Evolutionary conservation across 352 stramenopile species (phyloP).

Genomic region (Phytopythium aichiense): DNA sequence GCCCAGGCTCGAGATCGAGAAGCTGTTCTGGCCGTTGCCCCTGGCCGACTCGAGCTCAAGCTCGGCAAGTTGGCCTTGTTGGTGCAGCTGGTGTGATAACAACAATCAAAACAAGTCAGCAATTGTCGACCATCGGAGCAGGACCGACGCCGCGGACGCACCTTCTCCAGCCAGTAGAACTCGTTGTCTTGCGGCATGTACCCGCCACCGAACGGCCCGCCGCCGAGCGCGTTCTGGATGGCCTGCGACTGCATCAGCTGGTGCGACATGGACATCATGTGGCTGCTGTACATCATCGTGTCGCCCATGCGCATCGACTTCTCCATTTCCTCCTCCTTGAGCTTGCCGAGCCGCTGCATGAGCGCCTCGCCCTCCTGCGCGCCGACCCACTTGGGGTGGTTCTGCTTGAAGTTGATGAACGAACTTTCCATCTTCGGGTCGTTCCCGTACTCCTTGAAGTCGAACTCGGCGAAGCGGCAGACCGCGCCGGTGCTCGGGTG

Average conservation of each 20-base stretch:
- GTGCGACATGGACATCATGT: constrained; percentile 73
- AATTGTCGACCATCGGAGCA: background rate
- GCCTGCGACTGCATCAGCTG: constrained; percentile 86
- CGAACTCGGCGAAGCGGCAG: constrained; percentile 94
- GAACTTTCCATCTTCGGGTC: constrained; percentile 96
- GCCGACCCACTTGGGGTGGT: constrained; percentile 84
- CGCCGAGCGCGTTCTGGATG: constrained; percentile 72
- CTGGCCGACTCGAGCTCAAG: constrained; percentile 34
- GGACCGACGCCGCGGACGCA: constrained; percentile 14
- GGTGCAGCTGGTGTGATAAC: constrained; percentile 40
- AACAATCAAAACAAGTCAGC: constrained; percentile 11
- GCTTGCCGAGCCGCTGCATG: constrained; percentile 56
- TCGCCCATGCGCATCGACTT: constrained; percentile 84
- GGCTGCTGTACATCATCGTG: constrained; percentile 72
- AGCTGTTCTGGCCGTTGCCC: constrained; percentile 27
- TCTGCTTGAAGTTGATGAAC: constrained; percentile 96
- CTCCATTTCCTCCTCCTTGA: constrained; percentile 84
- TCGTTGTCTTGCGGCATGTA: constrained; percentile 75
- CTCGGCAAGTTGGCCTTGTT: constrained; percentile 47
- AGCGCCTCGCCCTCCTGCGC: constrained; percentile 69
- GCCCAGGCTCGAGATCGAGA: constrained; percentile 49
- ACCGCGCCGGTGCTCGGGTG: constrained; percentile 92
- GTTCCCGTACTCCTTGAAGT: constrained; percentile 95
- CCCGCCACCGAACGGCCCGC: constrained; percentile 25
- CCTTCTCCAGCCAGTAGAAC: constrained; percentile 89